Base-by-base conservation (phyloP, 192 early-diverging fungal genomes). In the Funneliformis mosseae region DNA sequence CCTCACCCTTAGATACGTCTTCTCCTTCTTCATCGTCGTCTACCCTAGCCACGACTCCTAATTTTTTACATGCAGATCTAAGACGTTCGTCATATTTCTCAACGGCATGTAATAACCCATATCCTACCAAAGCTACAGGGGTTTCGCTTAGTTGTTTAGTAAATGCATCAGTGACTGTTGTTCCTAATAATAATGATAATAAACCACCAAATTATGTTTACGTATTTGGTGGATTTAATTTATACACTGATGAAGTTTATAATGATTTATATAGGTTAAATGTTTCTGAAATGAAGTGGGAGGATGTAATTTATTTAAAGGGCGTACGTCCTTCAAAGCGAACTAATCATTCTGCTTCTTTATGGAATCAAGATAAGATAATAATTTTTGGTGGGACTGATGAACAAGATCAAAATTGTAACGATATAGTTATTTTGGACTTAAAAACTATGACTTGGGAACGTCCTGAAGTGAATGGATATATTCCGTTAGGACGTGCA, bases 321-420 rank as follows among this genome's bases (percentile, higher is more conserved):
- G 89, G 88, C 25, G 78, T 81, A 41, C 83, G 83, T 27, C 89
- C 90, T 18, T 88, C 87, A 16, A 88, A 91, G 77, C 85, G 91
- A 25, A 92, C 84, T 74, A 90, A 90, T 64, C 92, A 93, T 74
- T 88, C 90, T 10, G 85, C 90, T 33, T 89, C 84, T 9, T 80
- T 88, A 16, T 93, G 91, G 91, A 84, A 87, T 21, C 75, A 80
- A 8, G 81, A 88, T 77, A 90, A 90, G 55, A 79, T 93, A 25
- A 80, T 93, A 14, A 90, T 93, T 12, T 92, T 91, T 84, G 92
- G 92, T 66, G 92, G 92, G 5, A 88, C 83, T 39, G 91, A 92
- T 72, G 86, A 86, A 28, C 84, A 85, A 41, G 87, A 90, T 64
- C 78, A 73, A 11, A 88, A 86, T 63, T 89, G 86, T 75, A 90